These are phyloP conservation scores for Globisporangium canariense DNA, from an alignment of 352 stramenopile genomes.

Conservation along the genomic window DNA sequence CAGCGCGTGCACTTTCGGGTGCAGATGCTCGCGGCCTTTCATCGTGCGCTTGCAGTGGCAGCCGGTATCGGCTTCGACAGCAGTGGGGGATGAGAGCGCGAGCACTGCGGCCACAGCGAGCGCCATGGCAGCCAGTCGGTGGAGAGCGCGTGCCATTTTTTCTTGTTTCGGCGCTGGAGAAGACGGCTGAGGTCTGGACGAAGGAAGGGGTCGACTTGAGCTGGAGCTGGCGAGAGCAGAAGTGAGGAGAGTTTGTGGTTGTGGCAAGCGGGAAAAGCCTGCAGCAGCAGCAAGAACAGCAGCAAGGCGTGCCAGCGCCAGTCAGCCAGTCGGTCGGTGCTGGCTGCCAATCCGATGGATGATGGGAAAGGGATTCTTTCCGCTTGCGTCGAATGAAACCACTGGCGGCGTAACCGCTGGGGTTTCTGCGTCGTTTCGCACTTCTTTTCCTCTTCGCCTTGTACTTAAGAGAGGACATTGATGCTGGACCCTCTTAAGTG, in stretches of 20 bases:
- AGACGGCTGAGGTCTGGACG: neutral
- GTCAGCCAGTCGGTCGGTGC: neutral
- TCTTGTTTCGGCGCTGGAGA: neutral
- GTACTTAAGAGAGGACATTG: too few species aligned
- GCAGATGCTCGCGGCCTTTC: constrained; percentile 68
- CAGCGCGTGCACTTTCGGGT: constrained; percentile 43
- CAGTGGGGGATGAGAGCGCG: neutral
- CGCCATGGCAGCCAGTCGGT: neutral
- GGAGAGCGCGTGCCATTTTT: constrained; percentile 3
- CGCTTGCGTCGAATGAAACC: neutral
- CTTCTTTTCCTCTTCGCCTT: too few species aligned
- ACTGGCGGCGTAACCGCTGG: neutral
- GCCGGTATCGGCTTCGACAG: constrained; percentile 14
- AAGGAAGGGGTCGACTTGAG: neutral
- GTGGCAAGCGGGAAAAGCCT: neutral
- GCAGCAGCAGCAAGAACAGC: neutral
- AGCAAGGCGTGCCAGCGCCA: neutral
- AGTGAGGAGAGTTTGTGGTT: neutral
- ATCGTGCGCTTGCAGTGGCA: constrained; percentile 71
- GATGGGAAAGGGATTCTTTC: neutral
- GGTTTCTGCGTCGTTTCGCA: neutral
- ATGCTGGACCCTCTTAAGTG: neutral
- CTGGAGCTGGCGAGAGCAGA: constrained; percentile 2
- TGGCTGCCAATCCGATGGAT: neutral
- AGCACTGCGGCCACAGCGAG: constrained; percentile 14